phyloP scores from a whole-genome alignment of 2,329 filamentous ascomycete genomes.

The Hypoxylon sp. region DNA sequence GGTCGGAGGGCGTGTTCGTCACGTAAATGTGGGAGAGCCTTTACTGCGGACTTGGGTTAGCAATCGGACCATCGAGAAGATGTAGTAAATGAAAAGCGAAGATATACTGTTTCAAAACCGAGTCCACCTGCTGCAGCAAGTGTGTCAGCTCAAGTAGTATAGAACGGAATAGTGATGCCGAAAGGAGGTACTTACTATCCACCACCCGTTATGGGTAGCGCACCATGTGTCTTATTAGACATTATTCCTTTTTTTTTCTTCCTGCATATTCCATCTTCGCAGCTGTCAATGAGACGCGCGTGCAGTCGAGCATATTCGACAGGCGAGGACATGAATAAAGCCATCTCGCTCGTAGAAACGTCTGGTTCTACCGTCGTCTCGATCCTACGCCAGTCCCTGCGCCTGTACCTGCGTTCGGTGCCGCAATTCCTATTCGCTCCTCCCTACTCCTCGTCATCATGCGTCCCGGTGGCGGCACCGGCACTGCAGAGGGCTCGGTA shows the following conservation, averaged over 20 bases:
- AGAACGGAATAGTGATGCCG: too few relatives aligned
- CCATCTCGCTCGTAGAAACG: not conserved
- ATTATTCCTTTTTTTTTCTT: not conserved
- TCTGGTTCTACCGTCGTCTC: slow-evolving; percentile 32
- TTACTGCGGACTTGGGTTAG: not conserved
- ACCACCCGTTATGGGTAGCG: not conserved
- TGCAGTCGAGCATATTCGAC: not conserved
- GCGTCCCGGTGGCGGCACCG: slow-evolving; percentile 38
- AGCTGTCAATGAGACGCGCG: not conserved
- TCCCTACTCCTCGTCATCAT: slow-evolving; percentile 51
- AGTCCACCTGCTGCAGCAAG: not conserved
- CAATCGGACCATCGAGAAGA: not conserved
- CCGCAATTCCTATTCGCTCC: slow-evolving; percentile 47
- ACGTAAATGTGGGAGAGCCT: not conserved
- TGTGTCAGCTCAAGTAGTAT: not conserved
- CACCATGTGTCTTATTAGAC: not conserved
- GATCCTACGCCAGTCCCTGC: slow-evolving; percentile 19
- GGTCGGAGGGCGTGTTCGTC: not conserved
- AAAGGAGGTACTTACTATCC: not conserved
- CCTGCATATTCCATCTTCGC: not conserved
- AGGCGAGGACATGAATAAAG: not conserved
- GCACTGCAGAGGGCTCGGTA: slow-evolving; percentile 32
- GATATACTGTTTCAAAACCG: not conserved
- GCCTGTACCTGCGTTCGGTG: slow-evolving; percentile 8
- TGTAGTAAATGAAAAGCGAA: not conserved